Conservation (phyloP, 768 basidiomycete species). For the Boletus sp. region DNA sequence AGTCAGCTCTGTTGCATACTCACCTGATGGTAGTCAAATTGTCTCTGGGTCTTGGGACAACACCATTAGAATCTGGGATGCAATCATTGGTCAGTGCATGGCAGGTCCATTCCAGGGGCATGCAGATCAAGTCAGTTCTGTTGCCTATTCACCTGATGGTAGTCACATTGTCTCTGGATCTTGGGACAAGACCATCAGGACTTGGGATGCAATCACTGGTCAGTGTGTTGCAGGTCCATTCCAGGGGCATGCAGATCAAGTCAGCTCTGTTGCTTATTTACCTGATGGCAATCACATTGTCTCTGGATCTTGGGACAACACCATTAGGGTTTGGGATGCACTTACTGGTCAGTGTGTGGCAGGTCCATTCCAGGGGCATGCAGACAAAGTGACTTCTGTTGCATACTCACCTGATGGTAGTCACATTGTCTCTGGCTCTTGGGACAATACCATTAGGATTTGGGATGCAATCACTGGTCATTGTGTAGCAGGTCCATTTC, state of each 20-base stretch:
- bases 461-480: slow-evolving; percentile 15
- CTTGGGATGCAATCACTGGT: slow-evolving; percentile 9
- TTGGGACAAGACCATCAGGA: background rate
- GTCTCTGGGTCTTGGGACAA: no score
- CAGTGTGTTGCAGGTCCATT: slow-evolving; percentile 6
- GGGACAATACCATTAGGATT: slow-evolving; percentile 22
- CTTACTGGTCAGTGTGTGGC: slow-evolving; percentile 13
- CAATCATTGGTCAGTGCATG: no score
- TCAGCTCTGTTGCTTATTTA: slow-evolving; percentile 18
- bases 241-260: background rate
- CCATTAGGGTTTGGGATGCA: slow-evolving; percentile 20
- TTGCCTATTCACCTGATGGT: background rate
- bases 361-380: slow-evolving; percentile 21
- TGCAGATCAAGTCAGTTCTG: rapidly evolving
- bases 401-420: slow-evolving; percentile 19
- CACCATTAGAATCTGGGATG: no score
- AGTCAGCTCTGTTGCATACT: no score
- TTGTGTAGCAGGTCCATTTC: slow-evolving; percentile 8
- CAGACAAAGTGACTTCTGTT: slow-evolving; percentile 3
- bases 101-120: no score
- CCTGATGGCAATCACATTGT: slow-evolving; percentile 17
- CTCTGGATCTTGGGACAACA: slow-evolving; percentile 25
- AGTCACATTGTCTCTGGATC: background rate
- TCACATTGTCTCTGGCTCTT: slow-evolving; percentile 22
- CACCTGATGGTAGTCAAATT: no score